Percentiles rank a stretch among this genome's conserved stretches.
These are phyloP conservation scores for Gossypium australe DNA, from an alignment of 345 rosid genomes.

Conservation along the genomic window DNA sequence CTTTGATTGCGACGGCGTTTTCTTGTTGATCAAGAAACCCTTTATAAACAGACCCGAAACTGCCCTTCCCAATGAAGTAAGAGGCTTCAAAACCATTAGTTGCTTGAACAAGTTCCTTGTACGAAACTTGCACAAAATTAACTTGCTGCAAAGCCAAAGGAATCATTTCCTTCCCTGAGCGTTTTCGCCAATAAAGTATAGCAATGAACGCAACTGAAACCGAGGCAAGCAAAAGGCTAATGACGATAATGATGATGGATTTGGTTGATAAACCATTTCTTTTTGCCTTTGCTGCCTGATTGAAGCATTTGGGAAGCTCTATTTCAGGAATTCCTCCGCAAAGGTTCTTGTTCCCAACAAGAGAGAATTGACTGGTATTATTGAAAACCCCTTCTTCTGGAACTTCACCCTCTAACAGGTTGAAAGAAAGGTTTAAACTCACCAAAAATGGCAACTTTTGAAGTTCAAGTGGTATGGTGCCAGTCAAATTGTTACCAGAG, in stretches of 20 bases:
- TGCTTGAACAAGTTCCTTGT: conserved; percentile 22
- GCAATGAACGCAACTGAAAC: not conserved
- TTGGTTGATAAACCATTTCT: not conserved
- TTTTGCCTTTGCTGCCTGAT: not conserved
- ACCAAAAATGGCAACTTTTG: not conserved
- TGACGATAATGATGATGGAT: not conserved
- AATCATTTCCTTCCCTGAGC: not conserved
- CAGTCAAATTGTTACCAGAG: conserved; percentile 32
- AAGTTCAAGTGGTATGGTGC: conserved; percentile 21
- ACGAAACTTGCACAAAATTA: conserved; percentile 13
- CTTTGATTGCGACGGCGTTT: conserved; percentile 22
- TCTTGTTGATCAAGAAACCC: conserved; percentile 9
- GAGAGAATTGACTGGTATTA: conserved; percentile 23
- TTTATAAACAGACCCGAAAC: conserved; percentile 26
- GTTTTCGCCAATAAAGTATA: not conserved
- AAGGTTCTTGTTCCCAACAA: conserved; percentile 28
- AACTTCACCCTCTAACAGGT: conserved; percentile 39
- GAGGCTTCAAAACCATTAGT: conserved; percentile 20
- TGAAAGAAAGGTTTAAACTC: conserved; percentile 32
- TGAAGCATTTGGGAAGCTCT: conserved; percentile 10
- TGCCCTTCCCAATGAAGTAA: conserved; percentile 23
- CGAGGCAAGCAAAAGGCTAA: not conserved
- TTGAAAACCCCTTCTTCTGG: conserved; percentile 31
- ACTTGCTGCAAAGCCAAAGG: not conserved
- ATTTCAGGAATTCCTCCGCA: conserved; percentile 31